Evolutionary conservation across 1,139 yeast species (phyloP), one percentile per base, ranked within the genome.

Genomic region (Sugiyamaella castrensis): DNA sequence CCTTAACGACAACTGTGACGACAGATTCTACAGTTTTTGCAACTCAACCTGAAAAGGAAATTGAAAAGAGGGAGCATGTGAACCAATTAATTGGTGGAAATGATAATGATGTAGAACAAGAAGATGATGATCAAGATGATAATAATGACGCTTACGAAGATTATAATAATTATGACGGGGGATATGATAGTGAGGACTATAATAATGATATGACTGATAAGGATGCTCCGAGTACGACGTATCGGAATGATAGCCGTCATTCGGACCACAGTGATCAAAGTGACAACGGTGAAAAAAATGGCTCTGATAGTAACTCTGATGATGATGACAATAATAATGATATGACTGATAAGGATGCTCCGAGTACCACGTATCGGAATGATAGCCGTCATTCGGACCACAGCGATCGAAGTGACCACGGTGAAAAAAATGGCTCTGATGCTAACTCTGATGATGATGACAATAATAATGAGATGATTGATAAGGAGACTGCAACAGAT

Each of bases 391-490:
- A 5, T 19, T 19, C 24, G 3, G 24, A 19, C 5, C 5, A 5
- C 3, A 19, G 24, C 5, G 5, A 19, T 19, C n/a, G n/a, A n/a
- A n/a, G n/a, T n/a, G n/a, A 33, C 38, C 12, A 40, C 44, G 7
- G 13, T 32, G 8, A 34, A 40, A 27, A 15, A 12, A 16, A 26
- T 40, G 44, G 28, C 2, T 34, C 33, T 6, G 30, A 43, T 4
- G 43, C 34, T 12, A 40, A 36, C 26, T 26, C 12, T 26, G 55
- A 52, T 26, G 40, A 35, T 26, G 12, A 29, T 29, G 38, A 30
- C 12, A 31, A 29, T 43, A 7, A 37, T 15, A 36, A 8, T 26
- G 40, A 37, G 4, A 36, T 5, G 24, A 5, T 5, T 19, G 24
- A 19, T 19, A 5, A 19, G 5, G 5, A 19, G 3, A 5, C 5